phyloP scores from a whole-genome alignment of 306 rosid genomes.

The Gleditsia sinensis region DNA sequence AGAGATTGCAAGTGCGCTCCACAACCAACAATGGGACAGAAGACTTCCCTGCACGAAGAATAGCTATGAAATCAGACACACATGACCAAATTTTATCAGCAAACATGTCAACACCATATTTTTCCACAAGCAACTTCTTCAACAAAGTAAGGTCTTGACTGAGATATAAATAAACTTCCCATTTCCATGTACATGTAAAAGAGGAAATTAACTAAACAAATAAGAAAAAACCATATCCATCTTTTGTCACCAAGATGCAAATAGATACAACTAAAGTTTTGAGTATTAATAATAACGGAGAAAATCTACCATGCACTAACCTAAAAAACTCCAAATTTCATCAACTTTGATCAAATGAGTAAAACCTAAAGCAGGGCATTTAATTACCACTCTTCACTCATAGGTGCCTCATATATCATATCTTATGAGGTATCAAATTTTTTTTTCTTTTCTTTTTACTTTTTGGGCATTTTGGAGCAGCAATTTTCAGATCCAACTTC shows the following conservation, averaged over 20 bases:
- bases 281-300: conserved; percentile 16
- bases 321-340: conserved; percentile 4
- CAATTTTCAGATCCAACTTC: neutral
- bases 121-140: conserved; percentile 8
- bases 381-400: neutral
- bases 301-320: conserved; percentile 1
- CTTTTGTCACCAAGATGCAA: neutral
- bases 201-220: neutral
- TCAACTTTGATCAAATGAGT: neutral
- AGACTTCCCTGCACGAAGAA: conserved; percentile 55
- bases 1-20: conserved; percentile 65
- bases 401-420: neutral
- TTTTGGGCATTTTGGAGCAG: neutral
- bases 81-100: conserved; percentile 2
- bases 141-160: neutral
- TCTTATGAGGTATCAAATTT: neutral
- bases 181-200: neutral
- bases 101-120: neutral
- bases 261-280: neutral
- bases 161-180: neutral
- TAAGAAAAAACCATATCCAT: neutral
- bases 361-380: neutral
- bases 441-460: neutral
- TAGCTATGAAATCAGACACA: conserved; percentile 19
- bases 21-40: conserved; percentile 89